phyloP scores from a whole-genome alignment of 805 yeast species.

The Candida mattraensis region DNA sequence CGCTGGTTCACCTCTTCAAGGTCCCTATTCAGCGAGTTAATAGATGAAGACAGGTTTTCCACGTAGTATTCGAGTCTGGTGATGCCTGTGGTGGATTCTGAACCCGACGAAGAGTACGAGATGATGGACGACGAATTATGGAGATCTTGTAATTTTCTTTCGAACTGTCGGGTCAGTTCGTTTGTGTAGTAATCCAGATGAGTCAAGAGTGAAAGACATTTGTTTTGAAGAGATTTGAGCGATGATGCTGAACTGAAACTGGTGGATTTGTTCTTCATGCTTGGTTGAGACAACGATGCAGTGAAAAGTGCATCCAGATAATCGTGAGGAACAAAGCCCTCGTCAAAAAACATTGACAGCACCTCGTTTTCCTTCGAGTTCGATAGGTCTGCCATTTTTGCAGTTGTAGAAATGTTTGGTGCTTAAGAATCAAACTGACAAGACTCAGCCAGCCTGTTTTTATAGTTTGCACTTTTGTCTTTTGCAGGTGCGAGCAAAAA shows the following conservation, averaged over 20 bases:
- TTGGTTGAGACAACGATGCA: constrained; percentile 28
- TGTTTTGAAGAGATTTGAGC: constrained; percentile 43
- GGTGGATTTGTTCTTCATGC: constrained; percentile 21
- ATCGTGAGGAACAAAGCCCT: constrained; percentile 61
- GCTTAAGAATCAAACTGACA: no score
- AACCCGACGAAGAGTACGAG: constrained; percentile 40
- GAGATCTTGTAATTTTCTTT: constrained; percentile 46
- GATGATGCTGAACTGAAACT: constrained; percentile 35
- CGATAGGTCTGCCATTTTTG: constrained; percentile 3
- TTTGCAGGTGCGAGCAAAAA: constrained; percentile 5
- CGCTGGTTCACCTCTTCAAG: constrained; percentile 34
- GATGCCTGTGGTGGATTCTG: constrained; percentile 34
- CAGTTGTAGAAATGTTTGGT: no score
- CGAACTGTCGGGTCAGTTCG: constrained; percentile 55
- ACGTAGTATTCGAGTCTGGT: constrained; percentile 67
- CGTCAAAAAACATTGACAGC: constrained; percentile 67
- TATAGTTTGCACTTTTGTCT: no score
- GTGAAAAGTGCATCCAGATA: constrained; percentile 63
- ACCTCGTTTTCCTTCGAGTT: constrained; percentile 38
- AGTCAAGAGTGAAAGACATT: constrained; percentile 51
- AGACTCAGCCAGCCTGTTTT: no score
- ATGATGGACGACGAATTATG: constrained; percentile 52
- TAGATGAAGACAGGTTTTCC: constrained; percentile 58
- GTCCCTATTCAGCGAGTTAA: constrained; percentile 54
- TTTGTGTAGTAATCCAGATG: constrained; percentile 64